Evolutionary conservation across 139 green algal species (phyloP).

Genomic region (Tetraselmis chui): DNA sequence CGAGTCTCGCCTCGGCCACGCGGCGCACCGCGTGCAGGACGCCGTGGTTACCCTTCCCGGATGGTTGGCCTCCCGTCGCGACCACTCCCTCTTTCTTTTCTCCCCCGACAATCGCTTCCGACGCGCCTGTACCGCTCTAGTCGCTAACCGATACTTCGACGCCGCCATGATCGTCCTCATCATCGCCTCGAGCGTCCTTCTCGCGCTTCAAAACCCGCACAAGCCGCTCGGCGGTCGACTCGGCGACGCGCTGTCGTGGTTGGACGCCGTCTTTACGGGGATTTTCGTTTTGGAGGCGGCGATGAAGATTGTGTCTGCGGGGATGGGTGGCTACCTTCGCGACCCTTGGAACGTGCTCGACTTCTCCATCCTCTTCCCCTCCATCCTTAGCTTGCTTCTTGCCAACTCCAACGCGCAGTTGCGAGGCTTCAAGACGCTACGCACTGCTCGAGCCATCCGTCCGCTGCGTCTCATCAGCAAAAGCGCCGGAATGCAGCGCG

Average conservation of each 20-base stretch:
- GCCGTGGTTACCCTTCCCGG: background rate
- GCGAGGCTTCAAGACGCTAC: background rate
- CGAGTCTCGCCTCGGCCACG: background rate
- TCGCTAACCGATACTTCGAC: slow-evolving; percentile 3
- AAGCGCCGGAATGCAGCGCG: slow-evolving; percentile 1
- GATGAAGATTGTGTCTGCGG: slow-evolving; percentile 5
- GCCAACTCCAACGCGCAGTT: background rate
- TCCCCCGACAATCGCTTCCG: background rate
- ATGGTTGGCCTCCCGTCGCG: background rate
- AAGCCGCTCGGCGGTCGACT: background rate
- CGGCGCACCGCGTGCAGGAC: too few relatives aligned
- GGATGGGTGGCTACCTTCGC: background rate
- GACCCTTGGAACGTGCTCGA: slow-evolving; percentile 10
- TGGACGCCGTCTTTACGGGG: background rate
- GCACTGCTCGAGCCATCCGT: slow-evolving; percentile 3
- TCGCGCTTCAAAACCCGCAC: background rate
- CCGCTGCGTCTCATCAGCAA: slow-evolving; percentile 5
- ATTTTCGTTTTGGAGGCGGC: background rate
- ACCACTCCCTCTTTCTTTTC: background rate
- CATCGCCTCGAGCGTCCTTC: slow-evolving; percentile 1
- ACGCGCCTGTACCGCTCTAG: background rate
- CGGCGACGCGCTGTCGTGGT: background rate
- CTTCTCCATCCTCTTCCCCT: slow-evolving; percentile 2
- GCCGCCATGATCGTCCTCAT: slow-evolving; percentile 4
- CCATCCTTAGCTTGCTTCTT: background rate